These are phyloP conservation scores for Pelargonium cotyledonis DNA, from an alignment of 441 rosid genomes.

Conservation along the genomic window DNA sequence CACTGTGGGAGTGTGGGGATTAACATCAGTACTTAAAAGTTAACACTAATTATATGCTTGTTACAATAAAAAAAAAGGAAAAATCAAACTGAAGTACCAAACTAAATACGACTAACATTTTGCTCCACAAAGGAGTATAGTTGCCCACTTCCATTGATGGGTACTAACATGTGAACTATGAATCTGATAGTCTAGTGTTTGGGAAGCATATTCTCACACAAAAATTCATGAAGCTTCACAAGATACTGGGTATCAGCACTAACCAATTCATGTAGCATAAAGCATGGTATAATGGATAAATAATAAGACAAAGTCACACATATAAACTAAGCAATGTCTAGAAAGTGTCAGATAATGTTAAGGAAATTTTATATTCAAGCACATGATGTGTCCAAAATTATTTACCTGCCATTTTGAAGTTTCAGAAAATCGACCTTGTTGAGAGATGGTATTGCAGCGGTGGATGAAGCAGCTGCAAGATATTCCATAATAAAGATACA, in stretches of 20 bases:
- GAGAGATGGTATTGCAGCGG: slow-evolving; percentile 47
- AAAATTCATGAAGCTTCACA: neutral
- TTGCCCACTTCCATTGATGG: neutral
- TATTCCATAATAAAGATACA: slow-evolving; percentile 18
- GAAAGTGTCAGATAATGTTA: neutral
- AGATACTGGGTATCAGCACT: neutral
- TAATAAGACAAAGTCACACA: slow-evolving; percentile 5
- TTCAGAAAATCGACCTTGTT: slow-evolving; percentile 68
- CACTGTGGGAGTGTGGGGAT: slow-evolving; percentile 53
- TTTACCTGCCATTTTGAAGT: slow-evolving; percentile 97
- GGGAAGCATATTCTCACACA: neutral
- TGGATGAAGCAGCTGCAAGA: slow-evolving; percentile 58
- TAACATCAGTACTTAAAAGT: slow-evolving; percentile 5
- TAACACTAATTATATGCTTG: slow-evolving; percentile 4
- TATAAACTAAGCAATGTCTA: neutral
- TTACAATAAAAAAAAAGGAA: neutral
- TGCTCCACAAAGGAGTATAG: neutral
- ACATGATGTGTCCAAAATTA: neutral
- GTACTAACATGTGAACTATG: neutral
- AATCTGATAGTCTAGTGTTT: neutral
- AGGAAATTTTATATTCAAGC: neutral
- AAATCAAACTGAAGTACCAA: slow-evolving; percentile 4
- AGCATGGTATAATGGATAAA: slow-evolving; percentile 10
- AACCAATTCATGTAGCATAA: neutral
- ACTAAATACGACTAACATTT: slow-evolving; percentile 1